Evolutionary conservation across 2,329 filamentous ascomycete genomes (phyloP), one percentile per base, ranked within the genome.

Genomic region (Monosporascus cannonballus): DNA sequence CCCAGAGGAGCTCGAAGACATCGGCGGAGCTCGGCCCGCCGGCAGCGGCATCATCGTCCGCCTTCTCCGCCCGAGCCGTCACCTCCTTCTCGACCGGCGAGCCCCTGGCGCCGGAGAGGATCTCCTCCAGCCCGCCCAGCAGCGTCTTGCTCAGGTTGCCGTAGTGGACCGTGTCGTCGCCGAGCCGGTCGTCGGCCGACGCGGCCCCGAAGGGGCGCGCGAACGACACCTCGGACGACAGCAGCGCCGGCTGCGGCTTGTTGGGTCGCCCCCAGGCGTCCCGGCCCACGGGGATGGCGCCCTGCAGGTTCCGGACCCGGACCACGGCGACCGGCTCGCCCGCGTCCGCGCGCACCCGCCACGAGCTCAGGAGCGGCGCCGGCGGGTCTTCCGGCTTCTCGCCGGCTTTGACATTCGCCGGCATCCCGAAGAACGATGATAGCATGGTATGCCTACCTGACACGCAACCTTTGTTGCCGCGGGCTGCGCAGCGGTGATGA

Each of bases 101-200:
- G 34, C 38, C 47, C 53, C 48, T 52, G 52, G 7, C 52, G 45
- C 36, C 55, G 60, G n/a, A 67, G 56, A 34, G 30, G 30, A 34
- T 34, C 30, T 34, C 11, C 46, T 70, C 67, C 25, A 85, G 64
- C 14, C 71, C 72, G 24, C 69, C 67, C 34, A 86, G 70, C 15
- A 91, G 74, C 0, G 76, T 74, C 70, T 90, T 90, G 71, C 83
- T 85, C 15, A 91, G 74, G 9, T 73, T 76, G 2, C 88, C 87
- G 63, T 92, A 92, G 71, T 92, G 86, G 24, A 90, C 81, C 2
- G 88, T 91, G 64, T 87, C 87, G n/a, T 70, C 68, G 46, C 82
- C 78, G 36, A 92, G 77, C 8, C 71, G 71, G 69, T 92, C 88
- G 4, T 69, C 68, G 1, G 74, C 62, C 0, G 84, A 82, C 1